Evolutionary conservation across 2,329 filamentous ascomycete species (phyloP), one percentile per base, ranked within the genome.

Genomic region (Sporothrix humicola): DNA sequence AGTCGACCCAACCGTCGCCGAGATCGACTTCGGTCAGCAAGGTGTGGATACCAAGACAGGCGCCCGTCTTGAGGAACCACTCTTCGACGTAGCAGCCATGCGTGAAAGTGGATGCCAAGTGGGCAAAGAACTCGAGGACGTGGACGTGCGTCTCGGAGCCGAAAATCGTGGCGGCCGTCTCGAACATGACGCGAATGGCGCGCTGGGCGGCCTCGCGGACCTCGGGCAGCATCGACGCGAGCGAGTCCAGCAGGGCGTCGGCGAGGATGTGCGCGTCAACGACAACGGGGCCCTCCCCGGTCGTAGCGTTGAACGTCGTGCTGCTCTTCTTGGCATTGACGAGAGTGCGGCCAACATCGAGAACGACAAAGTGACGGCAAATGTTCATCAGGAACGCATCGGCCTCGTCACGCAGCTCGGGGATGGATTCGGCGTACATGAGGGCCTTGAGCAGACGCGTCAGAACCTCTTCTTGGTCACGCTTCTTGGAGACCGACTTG

Each of bases 81-180:
- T 99, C 96, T 81, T 99, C 95, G 78, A 96, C 94, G 78, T 98
- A 95, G 81, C 96, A 99, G 76, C 93, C 94, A 80, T 99, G 96
- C 78, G 93, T 96, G 80, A 98, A 97, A 0, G 91, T 91, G 74
- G 90, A 92, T 54, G 92, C 91, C 6, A 99, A 86, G 78, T 95
- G 91, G 74, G 87, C 88, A 83, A 99, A 99, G 82, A 99, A 93
- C 0, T 92, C 90, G 9, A 99, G 86, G 73, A 90, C 90, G 48
- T 93, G 89, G 46, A 95, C 90, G 71, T 92, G 88, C 26, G 87
- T 87, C 54, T 91, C 85, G 0, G 89, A 90, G 2, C 95, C 95
- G 76, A 98, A 94, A 48, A 99, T 93, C 8, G 89, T 90, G 26
- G 87, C 86, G 1, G 93, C 90, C 15, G 93, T 89, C 76, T 93